Evolutionary conservation across 495 filamentous ascomycete genomes (phyloP), one percentile per base, ranked within the genome.

Genomic region (Sporormia fimetaria): DNA sequence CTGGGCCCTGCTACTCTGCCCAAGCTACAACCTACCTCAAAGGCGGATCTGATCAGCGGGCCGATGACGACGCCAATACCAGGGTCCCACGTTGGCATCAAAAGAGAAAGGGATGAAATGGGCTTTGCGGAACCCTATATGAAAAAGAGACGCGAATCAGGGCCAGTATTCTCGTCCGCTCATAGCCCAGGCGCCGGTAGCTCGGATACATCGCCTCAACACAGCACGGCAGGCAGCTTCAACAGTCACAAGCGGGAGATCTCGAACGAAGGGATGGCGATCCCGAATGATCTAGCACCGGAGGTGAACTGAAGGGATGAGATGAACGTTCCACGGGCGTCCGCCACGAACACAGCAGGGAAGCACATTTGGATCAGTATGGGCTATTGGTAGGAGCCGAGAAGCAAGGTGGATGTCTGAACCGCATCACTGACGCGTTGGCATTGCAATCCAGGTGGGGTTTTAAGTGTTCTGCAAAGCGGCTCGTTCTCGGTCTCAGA

Each of bases 111-210:
- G 23, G 51, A 54, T 17, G 41, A 32, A 14, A 44, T 22, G 20
- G 30, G 36, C 2, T 49, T 49, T 18, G 37, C 28, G 10, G 51
- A 49, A 17, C 51, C 44, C 36, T 42, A 38, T 34, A 15, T 39
- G 16, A 54, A 41, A 37, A 45, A 42, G 27, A 54, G 41, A 32
- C 40, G 45, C 10, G 45, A 49, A n/a, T n/a, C n/a, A n/a, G n/a
- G n/a, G n/a, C n/a, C n/a, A n/a, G n/a, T n/a, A n/a, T n/a, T n/a
- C 11, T 14, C 31, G 27, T 32, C 37, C 10, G 37, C 15, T 14
- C 33, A 35, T 0, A 53, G 50, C 23, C 44, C 33, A 20, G 45
- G 35, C 17, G 44, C 35, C 11, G 37, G 37, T 23, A 49, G 44
- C 21, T 45, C 51, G 3, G 51, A 54, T 25, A 21, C 40, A 21